Percentiles rank a stretch among this genome's conserved stretches.
These are phyloP conservation scores for Fallopia convolvulus DNA, from an alignment of 148 eudicot genomes.

Conservation along the genomic window DNA sequence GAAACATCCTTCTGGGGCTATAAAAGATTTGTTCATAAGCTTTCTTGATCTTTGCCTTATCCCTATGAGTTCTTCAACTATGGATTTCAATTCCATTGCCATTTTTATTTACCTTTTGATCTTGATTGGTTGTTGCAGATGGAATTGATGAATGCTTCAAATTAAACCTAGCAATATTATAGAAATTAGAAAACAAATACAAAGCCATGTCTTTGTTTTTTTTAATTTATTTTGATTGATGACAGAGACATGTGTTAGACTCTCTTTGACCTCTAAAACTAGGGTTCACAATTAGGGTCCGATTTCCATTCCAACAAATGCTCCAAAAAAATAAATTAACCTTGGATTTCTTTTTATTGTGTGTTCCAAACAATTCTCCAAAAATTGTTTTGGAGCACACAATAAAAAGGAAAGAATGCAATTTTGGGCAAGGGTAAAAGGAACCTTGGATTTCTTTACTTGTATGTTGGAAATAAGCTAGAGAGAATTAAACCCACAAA, in stretches of 20 bases:
- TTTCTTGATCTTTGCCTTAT: slow-evolving; percentile 20
- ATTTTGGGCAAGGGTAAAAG: neutral
- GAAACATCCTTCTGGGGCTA: slow-evolving; percentile 27
- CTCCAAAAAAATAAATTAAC: neutral
- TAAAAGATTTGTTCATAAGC: slow-evolving; percentile 24
- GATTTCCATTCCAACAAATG: neutral
- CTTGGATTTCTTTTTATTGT: neutral
- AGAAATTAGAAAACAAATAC: neutral
- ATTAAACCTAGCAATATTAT: neutral
- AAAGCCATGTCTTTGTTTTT: neutral
- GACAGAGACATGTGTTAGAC: neutral
- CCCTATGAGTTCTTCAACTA: slow-evolving; percentile 21
- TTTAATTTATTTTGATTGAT: neutral
- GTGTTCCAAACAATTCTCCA: too few species aligned
- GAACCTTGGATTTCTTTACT: neutral
- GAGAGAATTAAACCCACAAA: neutral
- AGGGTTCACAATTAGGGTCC: neutral
- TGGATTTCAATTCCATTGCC: slow-evolving; percentile 26
- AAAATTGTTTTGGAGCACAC: neutral
- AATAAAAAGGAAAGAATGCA: neutral
- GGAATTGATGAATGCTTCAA: neutral
- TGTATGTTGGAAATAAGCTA: neutral
- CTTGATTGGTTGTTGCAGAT: neutral
- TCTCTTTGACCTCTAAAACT: neutral
- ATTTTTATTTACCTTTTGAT: neutral